Base-by-base conservation (phyloP, 805 yeast genomes). In the Soucietia sequanensis region DNA sequence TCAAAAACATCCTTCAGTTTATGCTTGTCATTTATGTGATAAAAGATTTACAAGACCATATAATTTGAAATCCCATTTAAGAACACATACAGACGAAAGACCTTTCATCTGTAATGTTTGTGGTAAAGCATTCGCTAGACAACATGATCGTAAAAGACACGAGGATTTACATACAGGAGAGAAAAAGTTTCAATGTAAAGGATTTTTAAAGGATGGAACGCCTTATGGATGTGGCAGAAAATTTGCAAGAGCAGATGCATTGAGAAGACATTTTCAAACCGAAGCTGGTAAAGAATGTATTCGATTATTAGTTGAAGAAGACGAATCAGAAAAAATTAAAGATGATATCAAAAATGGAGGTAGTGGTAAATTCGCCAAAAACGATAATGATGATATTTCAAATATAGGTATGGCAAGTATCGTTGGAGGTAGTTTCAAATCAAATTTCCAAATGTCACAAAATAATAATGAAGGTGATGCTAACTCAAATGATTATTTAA, bases 1-100 rank as follows among this genome's bases (percentile, higher is more conserved):
- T 5, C 88, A 83, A 47, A 83, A 81, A 42, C 81, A 81, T 50
- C 91, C 91, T 0, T 76, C 85, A 17, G 71, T 78, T 6, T 85
- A 76, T 58, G 83, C 83, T 2, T 91, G 98, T 58, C 80, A 81
- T 39, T 61, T 85, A 27, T 91, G 99, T 60, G 89, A 80, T 26
- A 89, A 88, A 60, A 67, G 81, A 31, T 91, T 91, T 56, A 91
- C 98, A 2, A 66, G 98, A 36, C 96, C 96, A 0, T 93, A 93
- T 58, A 93, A 93, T 54, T 68, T 91, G 46, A 87, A 91, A 47
- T 86, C 96, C 0, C 99, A 91, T 61, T 65, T 85, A 52, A 69
- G 96, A 39, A 91, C 98, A 0, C 99, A 86, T 56, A 84, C 95
- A 0, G 84, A 84, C 52, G 95, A 85, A 51, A 63, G 89, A 34